Percentiles rank a stretch among this genome's conserved stretches.
phyloP scores from a whole-genome alignment of 352 stramenopile species.

The Pythium rhizo-oryzae region DNA sequence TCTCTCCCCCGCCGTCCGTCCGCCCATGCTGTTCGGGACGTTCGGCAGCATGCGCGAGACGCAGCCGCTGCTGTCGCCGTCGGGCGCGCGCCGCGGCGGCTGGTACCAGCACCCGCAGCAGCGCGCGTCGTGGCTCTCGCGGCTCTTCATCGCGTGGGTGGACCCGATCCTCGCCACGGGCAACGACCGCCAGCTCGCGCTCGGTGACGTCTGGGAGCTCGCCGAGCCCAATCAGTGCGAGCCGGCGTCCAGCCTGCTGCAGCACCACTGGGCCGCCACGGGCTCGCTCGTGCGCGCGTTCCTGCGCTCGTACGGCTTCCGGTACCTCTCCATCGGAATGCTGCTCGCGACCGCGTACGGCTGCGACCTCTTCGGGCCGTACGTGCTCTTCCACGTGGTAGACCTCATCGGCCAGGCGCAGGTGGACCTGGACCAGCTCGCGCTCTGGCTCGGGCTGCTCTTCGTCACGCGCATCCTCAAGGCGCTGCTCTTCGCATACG shows the following conservation, averaged over 20 bases:
- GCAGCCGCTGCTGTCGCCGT: constrained; percentile 24
- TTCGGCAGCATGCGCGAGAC: constrained; percentile 28
- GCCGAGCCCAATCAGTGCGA: constrained; percentile 43
- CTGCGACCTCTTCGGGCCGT: constrained; percentile 62
- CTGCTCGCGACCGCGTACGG: constrained; percentile 47
- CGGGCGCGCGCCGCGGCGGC: constrained; percentile 8
- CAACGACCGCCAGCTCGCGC: constrained; percentile 44
- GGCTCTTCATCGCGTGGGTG: constrained; percentile 39
- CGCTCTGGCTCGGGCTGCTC: constrained; percentile 64
- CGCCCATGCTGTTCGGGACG: constrained; percentile 29
- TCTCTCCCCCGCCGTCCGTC: background rate
- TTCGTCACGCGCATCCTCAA: constrained; percentile 64
- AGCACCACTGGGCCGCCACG: constrained; percentile 59
- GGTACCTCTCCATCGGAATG: constrained; percentile 46
- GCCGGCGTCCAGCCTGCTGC: constrained; percentile 47
- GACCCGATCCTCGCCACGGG: constrained; percentile 30
- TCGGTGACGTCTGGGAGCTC: constrained; percentile 68
- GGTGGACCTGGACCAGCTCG: constrained; percentile 34
- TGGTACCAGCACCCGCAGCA: constrained; percentile 34
- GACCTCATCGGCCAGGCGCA: constrained; percentile 43
- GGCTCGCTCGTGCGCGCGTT: constrained; percentile 61
- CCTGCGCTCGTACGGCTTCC: constrained; percentile 47
- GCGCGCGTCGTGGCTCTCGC: constrained; percentile 34
- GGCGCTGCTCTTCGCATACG: constrained; percentile 64
- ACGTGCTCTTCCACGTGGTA: constrained; percentile 65